phyloP scores from a whole-genome alignment of 1,284 basidiomycete genomes.

The Vanrija sp. region DNA sequence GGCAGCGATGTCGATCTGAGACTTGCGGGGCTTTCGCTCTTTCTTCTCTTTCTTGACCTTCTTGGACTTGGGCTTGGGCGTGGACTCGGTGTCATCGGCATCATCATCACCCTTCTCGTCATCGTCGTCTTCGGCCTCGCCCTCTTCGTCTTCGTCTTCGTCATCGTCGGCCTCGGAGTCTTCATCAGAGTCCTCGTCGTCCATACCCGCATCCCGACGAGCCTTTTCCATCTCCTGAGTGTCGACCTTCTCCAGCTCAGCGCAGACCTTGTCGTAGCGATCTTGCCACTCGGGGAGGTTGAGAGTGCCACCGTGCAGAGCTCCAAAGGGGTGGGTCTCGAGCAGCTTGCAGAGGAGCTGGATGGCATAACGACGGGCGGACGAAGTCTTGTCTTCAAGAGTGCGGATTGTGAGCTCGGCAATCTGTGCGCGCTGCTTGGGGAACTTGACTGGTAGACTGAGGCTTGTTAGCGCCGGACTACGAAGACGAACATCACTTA shows the following conservation, averaged over 20 bases:
- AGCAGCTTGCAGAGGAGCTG: constrained; percentile 73
- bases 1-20: constrained; percentile 58
- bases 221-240: constrained; percentile 53
- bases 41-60: constrained; percentile 50
- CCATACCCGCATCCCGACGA: constrained; percentile 46
- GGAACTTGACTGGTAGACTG: constrained; percentile 75
- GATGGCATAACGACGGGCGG: constrained; percentile 80
- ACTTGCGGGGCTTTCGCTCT: constrained; percentile 57
- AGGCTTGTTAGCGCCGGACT: not conserved
- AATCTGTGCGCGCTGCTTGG: constrained; percentile 75
- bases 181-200: constrained; percentile 55
- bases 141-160: constrained; percentile 47
- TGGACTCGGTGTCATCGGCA: constrained; percentile 41
- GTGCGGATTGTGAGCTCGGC: constrained; percentile 72
- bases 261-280: constrained; percentile 57
- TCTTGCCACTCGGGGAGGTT: constrained; percentile 70
- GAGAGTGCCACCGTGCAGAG: constrained; percentile 78
- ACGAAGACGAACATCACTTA: constrained; percentile 36
- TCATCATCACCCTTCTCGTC: constrained; percentile 26
- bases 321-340: constrained; percentile 83
- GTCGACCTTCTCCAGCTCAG: constrained; percentile 60
- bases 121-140: constrained; percentile 14
- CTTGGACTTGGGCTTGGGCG: constrained; percentile 38
- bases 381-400: constrained; percentile 85
- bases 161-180: constrained; percentile 48